Evolutionary conservation across 129 eudicot genomes (phyloP).

Genomic region (Mikania micrantha): DNA sequence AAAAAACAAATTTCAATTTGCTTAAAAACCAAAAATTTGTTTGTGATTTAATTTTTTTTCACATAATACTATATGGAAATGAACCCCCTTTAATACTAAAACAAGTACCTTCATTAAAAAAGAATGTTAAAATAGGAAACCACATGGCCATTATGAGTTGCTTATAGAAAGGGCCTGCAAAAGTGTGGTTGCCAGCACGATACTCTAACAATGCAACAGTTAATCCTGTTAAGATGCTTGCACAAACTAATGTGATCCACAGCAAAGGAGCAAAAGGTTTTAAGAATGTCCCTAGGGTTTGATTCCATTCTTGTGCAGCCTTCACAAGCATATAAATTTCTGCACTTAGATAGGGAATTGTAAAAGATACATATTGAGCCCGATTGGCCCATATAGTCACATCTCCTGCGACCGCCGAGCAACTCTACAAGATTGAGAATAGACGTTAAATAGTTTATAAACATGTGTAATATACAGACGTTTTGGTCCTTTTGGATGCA

Average conservation of each 20-base stretch:
- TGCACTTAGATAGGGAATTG: slow-evolving; percentile 23
- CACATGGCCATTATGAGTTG: slow-evolving; percentile 19
- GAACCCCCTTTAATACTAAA: no score
- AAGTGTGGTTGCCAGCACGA: slow-evolving; percentile 11
- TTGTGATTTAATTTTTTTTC: no score
- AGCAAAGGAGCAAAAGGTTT: slow-evolving; percentile 16
- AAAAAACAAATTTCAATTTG: no score
- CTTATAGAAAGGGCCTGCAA: slow-evolving; percentile 8
- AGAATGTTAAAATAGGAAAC: slow-evolving; percentile 23
- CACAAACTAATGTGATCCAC: slow-evolving; percentile 16
- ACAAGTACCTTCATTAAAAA: slow-evolving; percentile 25
- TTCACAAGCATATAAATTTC: slow-evolving; percentile 31
- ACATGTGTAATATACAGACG: no score
- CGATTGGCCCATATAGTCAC: slow-evolving; percentile 5
- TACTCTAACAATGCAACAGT: slow-evolving; percentile 16
- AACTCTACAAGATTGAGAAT: background rate
- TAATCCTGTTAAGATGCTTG: slow-evolving; percentile 6
- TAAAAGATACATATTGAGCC: slow-evolving; percentile 7
- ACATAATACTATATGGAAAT: no score
- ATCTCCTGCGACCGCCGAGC: slow-evolving; percentile 22
- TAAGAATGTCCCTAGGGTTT: slow-evolving; percentile 18
- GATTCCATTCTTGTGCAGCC: slow-evolving; percentile 18
- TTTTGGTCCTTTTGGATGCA: no score
- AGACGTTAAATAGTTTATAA: no score
- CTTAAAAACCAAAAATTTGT: no score